Evolutionary conservation across 345 rosid species (phyloP).

Genomic region (Crucihimalaya himalaica): DNA sequence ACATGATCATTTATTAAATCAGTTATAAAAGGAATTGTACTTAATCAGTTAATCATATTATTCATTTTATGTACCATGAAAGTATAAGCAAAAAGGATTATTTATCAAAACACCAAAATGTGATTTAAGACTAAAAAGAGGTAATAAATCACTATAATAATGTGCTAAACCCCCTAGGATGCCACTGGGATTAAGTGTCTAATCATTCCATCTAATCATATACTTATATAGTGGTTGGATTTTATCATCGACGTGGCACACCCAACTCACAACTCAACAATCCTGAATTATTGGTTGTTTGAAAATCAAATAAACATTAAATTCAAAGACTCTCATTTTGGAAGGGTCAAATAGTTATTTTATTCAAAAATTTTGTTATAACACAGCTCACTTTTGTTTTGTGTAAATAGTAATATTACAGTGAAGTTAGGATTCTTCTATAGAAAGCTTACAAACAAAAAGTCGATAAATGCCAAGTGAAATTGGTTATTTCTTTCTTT

Average conservation of each 20-base stretch:
- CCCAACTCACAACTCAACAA: conserved; percentile 33
- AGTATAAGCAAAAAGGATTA: background rate
- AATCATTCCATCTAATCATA: conserved; percentile 37
- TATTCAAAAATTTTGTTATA: background rate
- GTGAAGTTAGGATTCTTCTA: conserved; percentile 13
- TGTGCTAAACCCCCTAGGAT: conserved; percentile 18
- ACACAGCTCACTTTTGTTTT: conserved; percentile 14
- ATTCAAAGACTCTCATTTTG: background rate
- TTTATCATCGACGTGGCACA: conserved; percentile 26
- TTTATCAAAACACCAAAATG: background rate
- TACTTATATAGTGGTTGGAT: conserved; percentile 40
- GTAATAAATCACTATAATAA: conserved; percentile 1
- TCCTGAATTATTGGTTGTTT: conserved; percentile 29
- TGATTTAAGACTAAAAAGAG: background rate
- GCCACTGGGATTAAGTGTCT: conserved; percentile 31
- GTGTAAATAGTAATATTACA: background rate
- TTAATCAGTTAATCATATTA: background rate
- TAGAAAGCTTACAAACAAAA: conserved; percentile 23
- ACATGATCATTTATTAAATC: no score
- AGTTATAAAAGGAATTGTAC: no score
- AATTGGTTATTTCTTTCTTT: conserved; percentile 15
- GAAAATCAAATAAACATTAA: conserved; percentile 17
- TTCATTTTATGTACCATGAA: background rate
- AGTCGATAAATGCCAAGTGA: conserved; percentile 28
- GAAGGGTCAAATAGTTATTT: conserved; percentile 26